A percentile compares a stretch with the other conserved stretches of the same genome.
Evolutionary conservation across 2,329 filamentous ascomycete genomes (phyloP).

Genomic region (Trichoderma semiorbis): DNA sequence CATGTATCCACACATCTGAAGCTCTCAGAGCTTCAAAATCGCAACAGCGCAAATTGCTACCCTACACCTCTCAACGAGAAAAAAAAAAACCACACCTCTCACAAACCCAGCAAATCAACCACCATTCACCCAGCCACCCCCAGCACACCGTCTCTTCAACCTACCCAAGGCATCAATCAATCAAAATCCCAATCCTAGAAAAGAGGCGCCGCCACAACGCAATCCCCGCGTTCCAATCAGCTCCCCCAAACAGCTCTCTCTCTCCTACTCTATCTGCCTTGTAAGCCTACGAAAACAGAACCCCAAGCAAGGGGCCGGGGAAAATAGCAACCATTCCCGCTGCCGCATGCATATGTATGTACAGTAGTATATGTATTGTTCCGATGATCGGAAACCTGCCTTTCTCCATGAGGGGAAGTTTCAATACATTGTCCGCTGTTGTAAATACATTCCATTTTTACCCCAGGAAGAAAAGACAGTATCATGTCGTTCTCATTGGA

Average conservation of each 20-base stretch:
- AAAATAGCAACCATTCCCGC: neutral
- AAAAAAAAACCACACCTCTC: neutral
- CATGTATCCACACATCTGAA: neutral
- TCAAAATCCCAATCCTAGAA: neutral
- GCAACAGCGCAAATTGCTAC: neutral
- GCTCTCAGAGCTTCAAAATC: neutral
- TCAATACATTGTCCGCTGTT: neutral
- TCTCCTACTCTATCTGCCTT: neutral
- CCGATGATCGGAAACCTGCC: neutral
- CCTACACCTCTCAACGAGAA: neutral
- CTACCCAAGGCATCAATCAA: neutral
- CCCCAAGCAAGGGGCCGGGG: neutral
- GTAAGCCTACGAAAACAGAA: neutral
- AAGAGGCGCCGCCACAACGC: conserved; percentile 9
- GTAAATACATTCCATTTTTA: neutral
- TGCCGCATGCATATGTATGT: neutral
- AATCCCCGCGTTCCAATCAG: neutral
- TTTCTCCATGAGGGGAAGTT: neutral
- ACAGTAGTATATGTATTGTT: neutral
- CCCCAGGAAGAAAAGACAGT: neutral
- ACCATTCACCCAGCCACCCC: neutral
- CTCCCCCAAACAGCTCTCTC: neutral
- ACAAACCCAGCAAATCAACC: neutral
- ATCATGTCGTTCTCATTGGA: neutral
- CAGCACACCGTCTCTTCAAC: neutral